Percentiles rank a stretch among this genome's conserved stretches.
Evolutionary conservation across 2,329 filamentous ascomycete genomes (phyloP).

Genomic region (Trichoderma endophyticum): DNA sequence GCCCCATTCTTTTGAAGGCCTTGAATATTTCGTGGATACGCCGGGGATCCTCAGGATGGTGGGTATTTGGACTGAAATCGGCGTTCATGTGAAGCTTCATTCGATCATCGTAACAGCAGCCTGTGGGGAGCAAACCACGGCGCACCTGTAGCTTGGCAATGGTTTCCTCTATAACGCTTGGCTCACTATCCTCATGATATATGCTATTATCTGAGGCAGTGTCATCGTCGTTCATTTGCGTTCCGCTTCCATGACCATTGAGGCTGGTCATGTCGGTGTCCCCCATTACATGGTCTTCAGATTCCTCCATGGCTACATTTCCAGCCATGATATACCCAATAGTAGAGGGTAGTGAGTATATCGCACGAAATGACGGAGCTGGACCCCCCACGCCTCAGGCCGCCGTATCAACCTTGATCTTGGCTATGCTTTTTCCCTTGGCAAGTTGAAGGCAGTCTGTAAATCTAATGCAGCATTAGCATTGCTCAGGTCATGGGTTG

Average conservation of each 20-base stretch:
- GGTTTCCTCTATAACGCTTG: conserved; percentile 37
- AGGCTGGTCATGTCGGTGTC: conserved; percentile 37
- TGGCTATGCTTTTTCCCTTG: neutral
- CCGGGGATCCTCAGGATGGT: conserved; percentile 91
- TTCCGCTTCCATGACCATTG: conserved; percentile 16
- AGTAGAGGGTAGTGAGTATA: neutral
- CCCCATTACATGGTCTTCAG: conserved; percentile 43
- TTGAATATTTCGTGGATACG: conserved; percentile 92
- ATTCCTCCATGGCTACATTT: conserved; percentile 41
- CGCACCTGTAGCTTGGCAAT: conserved; percentile 40
- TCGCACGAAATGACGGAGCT: neutral
- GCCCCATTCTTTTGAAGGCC: conserved; percentile 75
- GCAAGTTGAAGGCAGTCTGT: neutral
- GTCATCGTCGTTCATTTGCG: conserved; percentile 29
- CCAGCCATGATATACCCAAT: conserved; percentile 18
- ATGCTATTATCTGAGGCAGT: conserved; percentile 35
- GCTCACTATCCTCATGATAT: conserved; percentile 35
- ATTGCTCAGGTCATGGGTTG: neutral
- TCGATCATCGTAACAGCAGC: conserved; percentile 84
- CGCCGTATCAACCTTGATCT: neutral
- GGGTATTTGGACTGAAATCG: conserved; percentile 67
- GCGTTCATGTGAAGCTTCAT: conserved; percentile 96
- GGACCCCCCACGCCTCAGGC: neutral
- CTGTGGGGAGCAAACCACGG: conserved; percentile 61
- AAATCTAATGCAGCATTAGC: neutral